Evolutionary conservation across 768 basidiomycete genomes (phyloP).

Genomic region (Boletales sp.): DNA sequence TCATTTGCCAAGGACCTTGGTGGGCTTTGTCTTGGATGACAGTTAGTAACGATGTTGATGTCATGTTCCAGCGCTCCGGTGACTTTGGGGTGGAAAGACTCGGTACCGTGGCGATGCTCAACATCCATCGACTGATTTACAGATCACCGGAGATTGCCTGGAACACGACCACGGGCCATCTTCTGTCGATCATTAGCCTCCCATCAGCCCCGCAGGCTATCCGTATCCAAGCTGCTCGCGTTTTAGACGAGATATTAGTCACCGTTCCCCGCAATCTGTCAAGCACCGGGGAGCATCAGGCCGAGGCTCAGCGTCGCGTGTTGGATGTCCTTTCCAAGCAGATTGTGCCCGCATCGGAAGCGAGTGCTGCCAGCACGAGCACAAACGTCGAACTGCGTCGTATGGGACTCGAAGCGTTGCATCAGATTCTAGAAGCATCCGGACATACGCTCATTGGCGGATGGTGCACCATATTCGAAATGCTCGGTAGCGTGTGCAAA

Average conservation of each 20-base stretch:
- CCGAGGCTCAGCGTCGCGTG: slow-evolving; percentile 73
- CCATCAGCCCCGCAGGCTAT: slow-evolving; percentile 69
- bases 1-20: slow-evolving; percentile 73
- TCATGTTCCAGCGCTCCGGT: slow-evolving; percentile 61
- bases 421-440: slow-evolving; percentile 85
- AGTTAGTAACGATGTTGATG: not conserved
- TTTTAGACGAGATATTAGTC: slow-evolving; percentile 80
- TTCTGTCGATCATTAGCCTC: slow-evolving; percentile 73
- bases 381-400: slow-evolving; percentile 73
- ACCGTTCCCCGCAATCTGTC: slow-evolving; percentile 70
- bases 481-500: slow-evolving; percentile 85
- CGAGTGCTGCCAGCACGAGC: slow-evolving; percentile 41
- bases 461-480: slow-evolving; percentile 91
- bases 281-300: slow-evolving; percentile 58
- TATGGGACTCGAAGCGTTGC: slow-evolving; percentile 87
- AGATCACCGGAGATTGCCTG: slow-evolving; percentile 82
- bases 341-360: slow-evolving; percentile 46
- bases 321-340: slow-evolving; percentile 84
- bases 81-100: slow-evolving; percentile 93
- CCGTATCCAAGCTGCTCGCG: slow-evolving; percentile 84
- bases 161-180: slow-evolving; percentile 75
- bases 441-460: slow-evolving; percentile 90
- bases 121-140: slow-evolving; percentile 84
- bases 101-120: slow-evolving; percentile 73
- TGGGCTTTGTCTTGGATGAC: slow-evolving; percentile 35